Percentiles rank a stretch among this genome's conserved stretches.
These are phyloP conservation scores for Aspergillus sp. DNA, from an alignment of 2,329 filamentous ascomycete species.

Conservation along the genomic window DNA sequence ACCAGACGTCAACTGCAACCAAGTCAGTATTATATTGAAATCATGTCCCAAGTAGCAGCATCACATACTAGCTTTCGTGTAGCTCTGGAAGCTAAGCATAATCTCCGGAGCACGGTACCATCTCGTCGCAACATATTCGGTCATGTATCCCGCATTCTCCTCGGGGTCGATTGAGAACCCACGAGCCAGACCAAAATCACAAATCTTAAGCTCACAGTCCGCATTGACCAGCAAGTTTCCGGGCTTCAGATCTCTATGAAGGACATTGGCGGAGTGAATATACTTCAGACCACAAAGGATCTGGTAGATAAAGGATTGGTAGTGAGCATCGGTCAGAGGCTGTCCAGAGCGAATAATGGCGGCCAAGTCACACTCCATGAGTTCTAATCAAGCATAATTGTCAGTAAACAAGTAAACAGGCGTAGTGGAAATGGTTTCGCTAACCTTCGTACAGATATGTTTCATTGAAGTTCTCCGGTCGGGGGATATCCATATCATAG, in stretches of 20 bases:
- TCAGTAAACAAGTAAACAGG: background rate
- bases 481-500: conserved; percentile 99
- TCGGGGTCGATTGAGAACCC: conserved; percentile 97
- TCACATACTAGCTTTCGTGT: conserved; percentile 97
- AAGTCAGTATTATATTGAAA: conserved; percentile 6
- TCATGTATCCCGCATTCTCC: conserved; percentile 99
- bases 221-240: conserved; percentile 97
- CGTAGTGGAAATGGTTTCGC: conserved; percentile 24
- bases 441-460: conserved; percentile 97
- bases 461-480: conserved; percentile 97
- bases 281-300: conserved; percentile 98
- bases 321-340: conserved; percentile 95
- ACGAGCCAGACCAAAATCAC: conserved; percentile 93
- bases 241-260: conserved; percentile 95
- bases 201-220: conserved; percentile 99
- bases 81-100: conserved; percentile 99
- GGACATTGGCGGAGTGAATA: conserved; percentile 96
- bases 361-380: conserved; percentile 98
- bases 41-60: background rate
- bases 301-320: conserved; percentile 99
- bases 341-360: conserved; percentile 98
- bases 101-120: conserved; percentile 99
- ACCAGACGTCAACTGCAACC: conserved; percentile 93
- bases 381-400: conserved; percentile 57
- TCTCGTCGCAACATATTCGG: conserved; percentile 95